These are phyloP conservation scores for Clathrus columnatus DNA, from an alignment of 768 basidiomycete genomes.

Conservation along the genomic window DNA sequence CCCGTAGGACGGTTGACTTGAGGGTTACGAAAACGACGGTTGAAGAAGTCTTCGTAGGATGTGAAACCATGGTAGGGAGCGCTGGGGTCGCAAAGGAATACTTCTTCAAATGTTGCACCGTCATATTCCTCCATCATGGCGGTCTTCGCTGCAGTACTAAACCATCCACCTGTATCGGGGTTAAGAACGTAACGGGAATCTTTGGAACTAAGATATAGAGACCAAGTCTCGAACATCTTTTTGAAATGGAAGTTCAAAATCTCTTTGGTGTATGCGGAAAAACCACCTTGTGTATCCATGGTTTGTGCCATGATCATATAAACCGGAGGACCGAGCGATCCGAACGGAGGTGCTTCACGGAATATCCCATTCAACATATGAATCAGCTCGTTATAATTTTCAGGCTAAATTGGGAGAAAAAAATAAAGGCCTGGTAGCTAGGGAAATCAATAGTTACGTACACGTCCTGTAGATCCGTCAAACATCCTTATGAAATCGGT, in stretches of 20 bases:
- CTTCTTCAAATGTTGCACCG: slow-evolving; percentile 26
- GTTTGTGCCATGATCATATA: slow-evolving; percentile 12
- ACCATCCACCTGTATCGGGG: slow-evolving; percentile 37
- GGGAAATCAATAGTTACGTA: not conserved
- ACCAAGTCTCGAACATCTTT: slow-evolving; percentile 43
- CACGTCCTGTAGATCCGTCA: not conserved
- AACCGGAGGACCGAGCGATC: slow-evolving; percentile 6
- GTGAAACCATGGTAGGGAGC: slow-evolving; percentile 35
- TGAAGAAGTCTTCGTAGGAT: slow-evolving; percentile 53
- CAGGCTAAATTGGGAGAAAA: not conserved
- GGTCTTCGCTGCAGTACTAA: slow-evolving; percentile 27
- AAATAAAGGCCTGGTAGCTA: not conserved
- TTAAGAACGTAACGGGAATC: slow-evolving; percentile 37
- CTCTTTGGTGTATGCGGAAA: slow-evolving; percentile 28
- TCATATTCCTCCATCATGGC: slow-evolving; percentile 10
- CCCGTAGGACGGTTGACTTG: slow-evolving; percentile 31
- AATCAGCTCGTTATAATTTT: not conserved
- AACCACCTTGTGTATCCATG: slow-evolving; percentile 17
- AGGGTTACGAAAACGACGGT: slow-evolving; percentile 28
- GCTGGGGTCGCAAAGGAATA: slow-evolving; percentile 33
- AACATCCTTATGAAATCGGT: not conserved
- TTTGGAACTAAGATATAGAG: slow-evolving; percentile 34
- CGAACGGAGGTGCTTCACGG: not conserved
- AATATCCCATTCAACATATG: not conserved
- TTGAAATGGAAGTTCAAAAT: slow-evolving; percentile 40